These are phyloP conservation scores for Gossypium lobatum DNA, from an alignment of 441 rosid species.

Conservation along the genomic window DNA sequence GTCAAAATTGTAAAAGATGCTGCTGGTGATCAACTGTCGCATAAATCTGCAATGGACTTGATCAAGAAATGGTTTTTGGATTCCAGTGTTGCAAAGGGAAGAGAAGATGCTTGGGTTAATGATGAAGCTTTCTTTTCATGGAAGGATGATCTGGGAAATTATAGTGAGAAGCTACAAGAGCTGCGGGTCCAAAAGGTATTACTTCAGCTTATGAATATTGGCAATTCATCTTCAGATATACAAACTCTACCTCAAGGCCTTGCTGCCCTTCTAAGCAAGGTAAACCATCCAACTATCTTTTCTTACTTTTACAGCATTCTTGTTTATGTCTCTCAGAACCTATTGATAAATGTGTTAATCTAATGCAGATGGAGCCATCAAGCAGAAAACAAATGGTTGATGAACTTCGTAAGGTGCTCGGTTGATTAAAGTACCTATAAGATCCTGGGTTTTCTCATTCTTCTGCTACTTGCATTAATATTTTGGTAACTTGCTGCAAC, in stretches of 20 bases:
- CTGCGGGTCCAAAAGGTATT: slow-evolving; percentile 75
- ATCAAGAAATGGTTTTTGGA: slow-evolving; percentile 77
- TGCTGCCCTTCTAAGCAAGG: slow-evolving; percentile 84
- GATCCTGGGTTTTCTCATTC: not conserved
- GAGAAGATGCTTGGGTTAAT: slow-evolving; percentile 65
- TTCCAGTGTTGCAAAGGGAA: slow-evolving; percentile 46
- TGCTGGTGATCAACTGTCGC: slow-evolving; percentile 59
- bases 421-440: slow-evolving; percentile 19
- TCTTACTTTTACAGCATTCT: slow-evolving; percentile 13
- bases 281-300: slow-evolving; percentile 23
- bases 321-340: not conserved
- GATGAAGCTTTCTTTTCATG: slow-evolving; percentile 85
- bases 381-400: slow-evolving; percentile 44
- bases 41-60: slow-evolving; percentile 56
- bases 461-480: not conserved
- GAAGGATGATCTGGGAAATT: slow-evolving; percentile 60
- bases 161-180: slow-evolving; percentile 62
- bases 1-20: slow-evolving; percentile 64
- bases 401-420: slow-evolving; percentile 66
- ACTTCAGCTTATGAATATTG: slow-evolving; percentile 59
- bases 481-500: not conserved
- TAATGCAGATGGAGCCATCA: slow-evolving; percentile 83
- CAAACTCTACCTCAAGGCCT: slow-evolving; percentile 90
- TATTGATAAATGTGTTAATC: slow-evolving; percentile 21
- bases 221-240: slow-evolving; percentile 63